phyloP scores from a whole-genome alignment of 2,329 filamentous ascomycete genomes.

The Fusarium praegraminearum region DNA sequence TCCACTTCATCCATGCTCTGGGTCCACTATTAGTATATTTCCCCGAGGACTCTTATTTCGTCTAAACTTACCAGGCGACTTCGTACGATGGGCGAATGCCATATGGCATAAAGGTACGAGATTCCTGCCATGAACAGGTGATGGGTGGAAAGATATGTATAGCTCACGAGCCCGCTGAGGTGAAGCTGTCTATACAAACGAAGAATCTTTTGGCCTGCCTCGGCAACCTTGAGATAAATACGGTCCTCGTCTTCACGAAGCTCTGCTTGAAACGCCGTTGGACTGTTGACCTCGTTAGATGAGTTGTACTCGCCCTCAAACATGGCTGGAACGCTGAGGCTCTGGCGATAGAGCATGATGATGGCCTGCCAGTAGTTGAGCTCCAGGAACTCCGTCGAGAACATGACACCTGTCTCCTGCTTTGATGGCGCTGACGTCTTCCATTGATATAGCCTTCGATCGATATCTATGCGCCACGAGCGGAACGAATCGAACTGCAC shows the following conservation, averaged over 20 bases:
- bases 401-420: conserved; percentile 85
- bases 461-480: conserved; percentile 89
- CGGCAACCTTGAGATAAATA: conserved; percentile 93
- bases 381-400: conserved; percentile 89
- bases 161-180: conserved; percentile 88
- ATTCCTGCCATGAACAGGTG: conserved; percentile 98
- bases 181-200: conserved; percentile 92
- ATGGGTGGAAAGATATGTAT: conserved; percentile 94
- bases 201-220: conserved; percentile 92
- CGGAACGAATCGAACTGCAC: conserved; percentile 86
- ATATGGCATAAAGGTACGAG: conserved; percentile 96
- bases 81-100: conserved; percentile 92
- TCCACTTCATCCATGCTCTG: conserved; percentile 95
- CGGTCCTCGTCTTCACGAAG: conserved; percentile 85
- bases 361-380: conserved; percentile 98
- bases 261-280: conserved; percentile 72
- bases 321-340: conserved; percentile 84
- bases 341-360: conserved; percentile 95
- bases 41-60: neutral
- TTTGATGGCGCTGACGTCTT: conserved; percentile 83
- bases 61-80: conserved; percentile 79
- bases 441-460: conserved; percentile 86
- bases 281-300: conserved; percentile 72
- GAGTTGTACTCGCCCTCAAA: conserved; percentile 83
- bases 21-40: conserved; percentile 17